Evolutionary conservation across 345 rosid genomes (phyloP), one percentile per base, ranked within the genome.

Genomic region (Heritiera fomes): DNA sequence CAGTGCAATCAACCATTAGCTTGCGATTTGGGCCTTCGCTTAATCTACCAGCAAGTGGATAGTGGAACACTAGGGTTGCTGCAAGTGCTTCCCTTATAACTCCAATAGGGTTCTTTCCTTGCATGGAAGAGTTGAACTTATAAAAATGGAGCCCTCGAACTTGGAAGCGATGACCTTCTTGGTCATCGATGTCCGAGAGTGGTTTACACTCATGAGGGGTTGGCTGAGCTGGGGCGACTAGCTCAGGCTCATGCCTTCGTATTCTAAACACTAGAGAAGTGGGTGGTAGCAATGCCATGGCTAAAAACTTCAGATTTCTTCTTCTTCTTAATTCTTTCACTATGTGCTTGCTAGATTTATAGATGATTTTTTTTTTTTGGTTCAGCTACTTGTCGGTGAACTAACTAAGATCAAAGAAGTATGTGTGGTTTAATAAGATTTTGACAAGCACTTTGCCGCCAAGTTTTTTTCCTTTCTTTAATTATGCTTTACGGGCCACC

Each of bases 101-200:
- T n/a, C 11, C 20, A 32, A 68, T 80, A 0, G 85, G 85, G 32
- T 82, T 73, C 15, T 41, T 66, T 0, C 64, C 80, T 23, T 49
- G 10, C 63, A 68, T 77, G 46, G 50, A 11, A 38, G 76, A 56
- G 62, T 84, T 82, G 7, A 40, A 38, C 53, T 77, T 76, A 12
- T 79, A 86, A 63, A 82, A 65, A 38, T 73, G 79, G 38, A 86
- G 75, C 3, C 71, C 61, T 1, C 78, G 85, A 18, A 78, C 52
- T 20, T 81, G 87, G 46, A 79, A 81, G 13, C 88, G 77, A 4
- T 77, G 82, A 43, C 85, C 86, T 15, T 82, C 76, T 80, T 84
- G 88, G 75, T 84, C 89, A 15, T 86, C 88, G 18, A 82, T 59
- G 85, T 86, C 87, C 8, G 88, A 86, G 12, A 86, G 80, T 28